Conservation (phyloP, 257 asterid genomes). For the Nicotiana tabacum region DNA sequence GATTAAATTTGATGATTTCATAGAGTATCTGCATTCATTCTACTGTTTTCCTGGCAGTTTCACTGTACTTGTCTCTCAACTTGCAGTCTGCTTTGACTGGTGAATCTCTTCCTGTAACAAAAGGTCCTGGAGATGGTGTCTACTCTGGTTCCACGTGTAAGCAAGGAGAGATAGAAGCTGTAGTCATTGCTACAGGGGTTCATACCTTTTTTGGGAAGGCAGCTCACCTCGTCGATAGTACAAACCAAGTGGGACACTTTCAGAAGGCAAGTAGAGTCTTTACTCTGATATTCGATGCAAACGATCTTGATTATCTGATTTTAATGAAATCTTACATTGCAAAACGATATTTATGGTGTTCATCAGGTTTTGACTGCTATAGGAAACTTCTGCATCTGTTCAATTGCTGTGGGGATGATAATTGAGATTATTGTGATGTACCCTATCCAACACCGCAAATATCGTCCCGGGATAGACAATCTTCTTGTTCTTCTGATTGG, state of each 20-base stretch:
- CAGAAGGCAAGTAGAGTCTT: conserved; percentile 57
- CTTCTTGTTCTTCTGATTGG: conserved; percentile 96
- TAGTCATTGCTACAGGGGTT: conserved; percentile 94
- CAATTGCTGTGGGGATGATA: conserved; percentile 91
- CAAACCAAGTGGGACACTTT: conserved; percentile 96
- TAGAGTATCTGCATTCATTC: not conserved
- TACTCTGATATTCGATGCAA: not conserved
- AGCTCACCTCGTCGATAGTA: conserved; percentile 92
- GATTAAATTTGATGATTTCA: conserved; percentile 12
- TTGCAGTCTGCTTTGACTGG: conserved; percentile 97
- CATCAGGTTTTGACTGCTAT: conserved; percentile 89
- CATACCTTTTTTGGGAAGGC: conserved; percentile 98
- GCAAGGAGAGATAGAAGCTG: conserved; percentile 92
- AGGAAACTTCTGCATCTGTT: conserved; percentile 97
- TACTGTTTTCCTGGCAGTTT: not conserved
- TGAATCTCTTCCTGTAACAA: conserved; percentile 93
- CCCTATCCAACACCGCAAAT: conserved; percentile 80
- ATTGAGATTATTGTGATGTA: conserved; percentile 91
- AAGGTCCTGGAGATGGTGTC: conserved; percentile 92
- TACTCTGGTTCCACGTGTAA: conserved; percentile 99
- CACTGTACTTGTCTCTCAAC: conserved; percentile 6
- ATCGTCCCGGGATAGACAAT: conserved; percentile 97
- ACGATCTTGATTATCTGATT: not conserved
- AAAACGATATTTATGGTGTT: conserved; percentile 1
- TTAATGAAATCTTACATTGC: not conserved